A percentile compares a stretch with the other conserved stretches of the same genome.
These are phyloP conservation scores for Ogataea philodendri DNA, from an alignment of 805 yeast genomes.

Conservation along the genomic window DNA sequence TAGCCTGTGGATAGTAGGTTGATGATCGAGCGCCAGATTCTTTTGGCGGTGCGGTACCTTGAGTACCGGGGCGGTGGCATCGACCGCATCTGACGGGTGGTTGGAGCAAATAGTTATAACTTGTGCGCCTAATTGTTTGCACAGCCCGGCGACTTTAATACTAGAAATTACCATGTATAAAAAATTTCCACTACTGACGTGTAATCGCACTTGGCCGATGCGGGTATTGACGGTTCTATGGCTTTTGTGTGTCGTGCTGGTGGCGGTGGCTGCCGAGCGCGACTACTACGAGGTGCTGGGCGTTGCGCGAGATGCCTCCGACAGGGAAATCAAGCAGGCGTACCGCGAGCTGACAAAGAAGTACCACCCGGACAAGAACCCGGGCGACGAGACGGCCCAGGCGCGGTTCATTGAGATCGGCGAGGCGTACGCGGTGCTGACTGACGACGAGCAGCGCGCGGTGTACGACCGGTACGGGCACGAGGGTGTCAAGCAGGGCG, in stretches of 20 bases:
- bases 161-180: conserved; percentile 1
- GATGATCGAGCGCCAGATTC: conserved; percentile 34
- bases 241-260: conserved; percentile 3
- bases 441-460: conserved; percentile 64
- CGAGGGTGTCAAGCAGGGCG: conserved; percentile 63
- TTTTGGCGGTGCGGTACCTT: conserved; percentile 30
- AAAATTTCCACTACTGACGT: conserved; percentile 15
- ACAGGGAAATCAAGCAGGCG: conserved; percentile 80
- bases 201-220: conserved; percentile 9
- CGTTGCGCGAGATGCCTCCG: conserved; percentile 63
- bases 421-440: conserved; percentile 86
- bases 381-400: conserved; percentile 77
- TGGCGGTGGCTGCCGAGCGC: conserved; percentile 33
- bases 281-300: conserved; percentile 63
- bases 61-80: conserved; percentile 39
- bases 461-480: conserved; percentile 77
- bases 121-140: conserved; percentile 14
- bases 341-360: conserved; percentile 78
- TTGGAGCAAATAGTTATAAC: conserved; percentile 8
- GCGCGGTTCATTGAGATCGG: conserved; percentile 86
- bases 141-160: conserved; percentile 12
- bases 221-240: conserved; percentile 3
- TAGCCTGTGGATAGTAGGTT: conserved; percentile 35
- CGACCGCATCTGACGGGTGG: conserved; percentile 29
- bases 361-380: conserved; percentile 94